Percentiles rank a stretch among this genome's conserved stretches.
phyloP scores from a whole-genome alignment of 106 monocot species.

The Dioscorea zingiberensis region DNA sequence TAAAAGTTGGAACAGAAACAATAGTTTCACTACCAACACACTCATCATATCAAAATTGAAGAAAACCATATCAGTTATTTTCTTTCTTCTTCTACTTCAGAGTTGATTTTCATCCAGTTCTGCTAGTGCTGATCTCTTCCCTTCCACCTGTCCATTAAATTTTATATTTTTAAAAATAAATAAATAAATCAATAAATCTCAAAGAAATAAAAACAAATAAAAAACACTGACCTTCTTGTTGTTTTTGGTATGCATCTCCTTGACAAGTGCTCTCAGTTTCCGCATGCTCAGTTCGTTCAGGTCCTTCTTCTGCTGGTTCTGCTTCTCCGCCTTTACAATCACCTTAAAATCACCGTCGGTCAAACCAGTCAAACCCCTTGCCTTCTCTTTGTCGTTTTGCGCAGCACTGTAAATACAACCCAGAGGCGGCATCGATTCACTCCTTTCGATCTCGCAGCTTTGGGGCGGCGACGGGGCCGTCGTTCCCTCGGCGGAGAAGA shows the following conservation, averaged over 20 bases:
- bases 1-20: neutral
- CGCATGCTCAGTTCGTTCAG: neutral
- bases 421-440: neutral
- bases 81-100: neutral
- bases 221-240: neutral
- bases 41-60: too few species aligned
- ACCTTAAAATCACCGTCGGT: neutral
- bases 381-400: neutral
- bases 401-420: neutral
- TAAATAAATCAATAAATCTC: neutral
- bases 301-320: neutral
- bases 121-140: conserved; percentile 5
- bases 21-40: neutral
- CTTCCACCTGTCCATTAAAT: neutral
- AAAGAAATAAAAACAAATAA: neutral
- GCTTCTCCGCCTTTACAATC: neutral
- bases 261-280: conserved; percentile 2
- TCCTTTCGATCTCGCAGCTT: neutral
- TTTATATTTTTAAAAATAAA: neutral
- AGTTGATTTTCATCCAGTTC: conserved; percentile 4
- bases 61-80: too few species aligned
- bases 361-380: neutral
- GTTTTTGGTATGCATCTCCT: neutral
- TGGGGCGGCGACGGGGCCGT: too few species aligned
- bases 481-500: too few species aligned